These are phyloP conservation scores for Dactylellina drechsleri DNA, from an alignment of 2,329 filamentous ascomycete species.

Conservation along the genomic window DNA sequence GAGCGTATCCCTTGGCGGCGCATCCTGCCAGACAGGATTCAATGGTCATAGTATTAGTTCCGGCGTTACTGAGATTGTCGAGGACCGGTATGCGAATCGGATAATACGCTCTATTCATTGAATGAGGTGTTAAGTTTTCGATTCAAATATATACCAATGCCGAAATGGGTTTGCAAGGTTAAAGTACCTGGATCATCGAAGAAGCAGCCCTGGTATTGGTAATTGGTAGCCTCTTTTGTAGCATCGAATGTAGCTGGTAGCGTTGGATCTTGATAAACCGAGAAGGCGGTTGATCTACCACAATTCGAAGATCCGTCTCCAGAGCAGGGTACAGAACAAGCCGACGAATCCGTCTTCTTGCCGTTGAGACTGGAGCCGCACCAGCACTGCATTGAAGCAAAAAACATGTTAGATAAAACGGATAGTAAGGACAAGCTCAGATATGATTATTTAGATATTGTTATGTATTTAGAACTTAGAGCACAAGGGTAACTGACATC, in stretches of 20 bases:
- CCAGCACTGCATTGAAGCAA: not conserved
- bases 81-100: not conserved
- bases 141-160: no score
- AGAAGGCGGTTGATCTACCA: not conserved
- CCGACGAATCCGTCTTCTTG: not conserved
- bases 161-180: not conserved
- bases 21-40: not conserved
- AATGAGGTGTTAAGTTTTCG: not conserved
- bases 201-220: not conserved
- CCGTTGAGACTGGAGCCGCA: not conserved
- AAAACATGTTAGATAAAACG: not conserved
- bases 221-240: not conserved
- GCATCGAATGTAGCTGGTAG: not conserved
- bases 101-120: not conserved
- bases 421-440: no score
- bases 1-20: not conserved
- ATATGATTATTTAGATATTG: no score
- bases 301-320: not conserved
- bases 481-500: not conserved
- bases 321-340: not conserved
- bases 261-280: conserved; percentile 2
- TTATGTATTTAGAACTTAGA: no score
- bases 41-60: not conserved
- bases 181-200: not conserved
- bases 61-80: not conserved